Evolutionary conservation across 2,329 filamentous ascomycete genomes (phyloP).

Genomic region (Tolypocladium ovalisporum): DNA sequence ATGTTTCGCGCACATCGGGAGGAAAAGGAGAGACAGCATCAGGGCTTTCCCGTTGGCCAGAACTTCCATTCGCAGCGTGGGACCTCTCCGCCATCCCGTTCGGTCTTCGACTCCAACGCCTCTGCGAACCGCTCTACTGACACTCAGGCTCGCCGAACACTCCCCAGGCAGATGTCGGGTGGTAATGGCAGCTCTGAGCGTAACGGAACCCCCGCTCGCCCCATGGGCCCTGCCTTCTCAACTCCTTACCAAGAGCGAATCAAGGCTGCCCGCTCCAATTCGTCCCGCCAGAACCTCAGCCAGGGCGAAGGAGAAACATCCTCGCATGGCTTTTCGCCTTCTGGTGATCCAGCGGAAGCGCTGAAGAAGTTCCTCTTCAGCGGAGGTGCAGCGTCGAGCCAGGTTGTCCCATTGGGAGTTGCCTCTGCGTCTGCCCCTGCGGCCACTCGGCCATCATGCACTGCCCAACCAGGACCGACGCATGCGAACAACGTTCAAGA

Average conservation of each 20-base stretch:
- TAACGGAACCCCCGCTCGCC: constrained; percentile 43
- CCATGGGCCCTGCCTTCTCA: constrained; percentile 56
- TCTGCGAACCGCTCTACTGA: constrained; percentile 11
- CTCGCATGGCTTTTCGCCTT: neutral
- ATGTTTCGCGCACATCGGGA: constrained; percentile 82
- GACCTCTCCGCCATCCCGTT: constrained; percentile 36
- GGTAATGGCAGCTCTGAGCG: constrained; percentile 40
- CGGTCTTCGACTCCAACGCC: constrained; percentile 17
- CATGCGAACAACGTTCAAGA: constrained; percentile 26
- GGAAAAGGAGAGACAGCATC: constrained; percentile 54
- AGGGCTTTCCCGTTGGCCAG: constrained; percentile 32
- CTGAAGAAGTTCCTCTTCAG: constrained; percentile 47
- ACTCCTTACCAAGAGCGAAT: constrained; percentile 55
- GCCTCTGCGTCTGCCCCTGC: neutral
- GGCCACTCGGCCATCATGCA: neutral
- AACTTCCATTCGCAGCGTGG: neutral
- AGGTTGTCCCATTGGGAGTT: neutral
- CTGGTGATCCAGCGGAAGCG: constrained; percentile 31
- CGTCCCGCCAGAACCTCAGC: constrained; percentile 10
- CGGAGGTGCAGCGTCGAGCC: constrained; percentile 15
- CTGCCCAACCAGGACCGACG: constrained; percentile 3
- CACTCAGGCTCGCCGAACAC: constrained; percentile 14
- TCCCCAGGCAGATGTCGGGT: constrained; percentile 10
- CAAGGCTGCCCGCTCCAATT: constrained; percentile 35
- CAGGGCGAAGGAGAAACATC: constrained; percentile 6